Conservation (phyloP, 352 stramenopile species). For the Phytopythium sindhum region DNA sequence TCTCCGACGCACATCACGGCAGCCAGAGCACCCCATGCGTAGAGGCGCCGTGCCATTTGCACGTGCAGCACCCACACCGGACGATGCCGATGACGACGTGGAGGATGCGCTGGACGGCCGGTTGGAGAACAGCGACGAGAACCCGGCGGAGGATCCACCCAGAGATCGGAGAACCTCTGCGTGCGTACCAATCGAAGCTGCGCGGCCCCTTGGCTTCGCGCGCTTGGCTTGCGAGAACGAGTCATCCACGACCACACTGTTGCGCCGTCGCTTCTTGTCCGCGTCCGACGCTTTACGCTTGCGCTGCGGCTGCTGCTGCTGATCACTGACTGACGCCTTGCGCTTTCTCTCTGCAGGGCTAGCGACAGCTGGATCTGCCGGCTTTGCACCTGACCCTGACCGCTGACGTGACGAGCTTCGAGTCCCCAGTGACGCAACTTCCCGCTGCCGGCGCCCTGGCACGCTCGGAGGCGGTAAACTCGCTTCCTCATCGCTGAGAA, state of each 20-base stretch:
- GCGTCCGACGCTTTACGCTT: constrained; percentile 3
- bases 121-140: constrained; percentile 4
- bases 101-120: constrained; percentile 1
- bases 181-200: constrained; percentile 1
- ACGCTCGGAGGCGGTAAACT: background rate
- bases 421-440: background rate
- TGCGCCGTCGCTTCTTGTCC: constrained; percentile 6
- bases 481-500: constrained; percentile 34
- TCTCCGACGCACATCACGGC: constrained; percentile 49
- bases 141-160: background rate
- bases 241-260: background rate
- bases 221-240: background rate
- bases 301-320: constrained; percentile 9
- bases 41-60: constrained; percentile 26
- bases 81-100: background rate
- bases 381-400: background rate
- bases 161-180: constrained; percentile 1
- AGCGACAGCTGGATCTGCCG: background rate
- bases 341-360: background rate
- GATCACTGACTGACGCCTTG: constrained; percentile 2
- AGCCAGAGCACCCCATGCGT: constrained; percentile 61
- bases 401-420: background rate
- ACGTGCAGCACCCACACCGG: background rate
- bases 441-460: background rate
- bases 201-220: background rate